Conservation (phyloP, 2,329 filamentous ascomycete species). For the Metarhizium guizhouense region DNA sequence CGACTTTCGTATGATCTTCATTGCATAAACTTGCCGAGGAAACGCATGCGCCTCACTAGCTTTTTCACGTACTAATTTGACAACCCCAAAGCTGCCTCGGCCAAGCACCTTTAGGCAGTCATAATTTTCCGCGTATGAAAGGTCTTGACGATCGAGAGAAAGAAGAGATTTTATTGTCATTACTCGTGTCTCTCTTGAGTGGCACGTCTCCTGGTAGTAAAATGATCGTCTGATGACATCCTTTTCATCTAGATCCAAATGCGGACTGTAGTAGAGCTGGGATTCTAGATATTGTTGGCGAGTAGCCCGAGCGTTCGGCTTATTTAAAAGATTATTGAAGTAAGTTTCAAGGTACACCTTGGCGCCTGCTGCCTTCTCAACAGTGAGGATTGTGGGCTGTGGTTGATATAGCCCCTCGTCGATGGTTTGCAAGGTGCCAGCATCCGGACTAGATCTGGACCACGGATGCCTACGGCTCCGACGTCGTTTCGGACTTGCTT, state of each 20-base stretch:
- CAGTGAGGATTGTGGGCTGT: constrained; percentile 42
- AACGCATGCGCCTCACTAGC: constrained; percentile 17
- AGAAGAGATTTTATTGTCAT: constrained; percentile 33
- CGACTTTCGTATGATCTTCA: constrained; percentile 95
- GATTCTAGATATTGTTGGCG: constrained; percentile 26
- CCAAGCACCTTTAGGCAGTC: constrained; percentile 76
- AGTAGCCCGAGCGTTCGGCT: constrained; percentile 24
- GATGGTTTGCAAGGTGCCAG: constrained; percentile 24
- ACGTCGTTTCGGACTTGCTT: constrained; percentile 14
- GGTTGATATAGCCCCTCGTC: constrained; percentile 18
- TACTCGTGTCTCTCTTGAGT: constrained; percentile 65
- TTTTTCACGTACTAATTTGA: constrained; percentile 71
- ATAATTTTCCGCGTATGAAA: constrained; percentile 39
- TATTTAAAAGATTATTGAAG: constrained; percentile 61
- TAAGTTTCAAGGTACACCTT: constrained; percentile 83
- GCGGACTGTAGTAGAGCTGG: constrained; percentile 46
- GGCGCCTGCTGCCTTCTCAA: constrained; percentile 69
- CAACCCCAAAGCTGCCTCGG: constrained; percentile 91
- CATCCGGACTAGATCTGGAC: constrained; percentile 27
- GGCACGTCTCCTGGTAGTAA: constrained; percentile 57
- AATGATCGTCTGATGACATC: constrained; percentile 48
- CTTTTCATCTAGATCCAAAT: constrained; percentile 47
- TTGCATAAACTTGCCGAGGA: constrained; percentile 64
- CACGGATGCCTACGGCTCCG: constrained; percentile 23
- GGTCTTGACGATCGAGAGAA: constrained; percentile 6